These are phyloP conservation scores for Annona squamosa DNA, from an alignment of 164 flowering plant species.

Conservation along the genomic window DNA sequence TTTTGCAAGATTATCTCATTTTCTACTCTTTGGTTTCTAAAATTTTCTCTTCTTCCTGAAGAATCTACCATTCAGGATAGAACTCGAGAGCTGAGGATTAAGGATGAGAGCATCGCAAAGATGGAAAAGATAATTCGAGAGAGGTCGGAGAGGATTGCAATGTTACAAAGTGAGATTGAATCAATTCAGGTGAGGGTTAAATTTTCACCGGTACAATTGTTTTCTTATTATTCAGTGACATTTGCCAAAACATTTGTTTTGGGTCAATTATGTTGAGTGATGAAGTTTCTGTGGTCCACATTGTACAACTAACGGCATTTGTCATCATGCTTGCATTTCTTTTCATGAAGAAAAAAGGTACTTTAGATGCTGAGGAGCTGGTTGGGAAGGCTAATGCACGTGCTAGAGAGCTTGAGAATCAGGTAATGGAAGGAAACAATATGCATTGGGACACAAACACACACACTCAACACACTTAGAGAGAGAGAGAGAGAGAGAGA, in stretches of 20 bases:
- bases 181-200: conserved; percentile 35
- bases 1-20: not conserved
- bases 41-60: conserved; percentile 15
- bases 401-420: conserved; percentile 68
- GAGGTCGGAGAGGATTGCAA: conserved; percentile 42
- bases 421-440: conserved; percentile 30
- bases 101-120: conserved; percentile 48
- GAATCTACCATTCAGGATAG: conserved; percentile 52
- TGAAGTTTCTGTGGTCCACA: not conserved
- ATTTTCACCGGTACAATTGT: not conserved
- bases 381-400: conserved; percentile 76
- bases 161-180: conserved; percentile 43
- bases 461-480: no score
- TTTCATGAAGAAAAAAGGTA: conserved; percentile 49
- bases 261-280: not conserved
- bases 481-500: no score
- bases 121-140: conserved; percentile 51
- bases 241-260: not conserved
- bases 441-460: not conserved
- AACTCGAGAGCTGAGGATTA: conserved; percentile 40
- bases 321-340: not conserved
- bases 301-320: not conserved
- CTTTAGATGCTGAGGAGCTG: conserved; percentile 46
- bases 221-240: not conserved
- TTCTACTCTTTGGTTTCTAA: not conserved